Percentiles rank a stretch among this genome's conserved stretches.
Evolutionary conservation across 2,329 filamentous ascomycete species (phyloP).

Genomic region (Pestalotiopsis sp.): DNA sequence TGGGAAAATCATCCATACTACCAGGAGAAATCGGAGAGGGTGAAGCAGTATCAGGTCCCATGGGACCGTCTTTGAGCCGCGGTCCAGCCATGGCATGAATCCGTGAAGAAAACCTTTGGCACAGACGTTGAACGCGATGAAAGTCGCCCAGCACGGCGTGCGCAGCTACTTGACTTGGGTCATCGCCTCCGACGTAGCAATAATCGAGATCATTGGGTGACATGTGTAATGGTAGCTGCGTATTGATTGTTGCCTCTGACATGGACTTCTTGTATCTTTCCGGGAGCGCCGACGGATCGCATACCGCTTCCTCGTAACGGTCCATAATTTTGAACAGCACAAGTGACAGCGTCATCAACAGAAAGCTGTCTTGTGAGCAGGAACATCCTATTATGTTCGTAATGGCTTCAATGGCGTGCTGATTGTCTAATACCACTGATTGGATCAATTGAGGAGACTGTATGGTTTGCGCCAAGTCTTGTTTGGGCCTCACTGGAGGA

Average conservation of each 20-base stretch:
- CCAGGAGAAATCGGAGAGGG: too few species aligned
- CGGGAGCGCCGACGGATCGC: neutral
- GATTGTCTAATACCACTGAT: neutral
- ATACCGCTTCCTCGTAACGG: neutral
- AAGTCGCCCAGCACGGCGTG: neutral
- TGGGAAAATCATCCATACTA: too few species aligned
- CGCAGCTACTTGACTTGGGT: neutral
- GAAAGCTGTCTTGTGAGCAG: neutral
- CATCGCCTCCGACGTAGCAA: neutral
- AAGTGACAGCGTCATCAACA: neutral
- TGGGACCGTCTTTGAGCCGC: neutral
- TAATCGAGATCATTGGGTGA: neutral
- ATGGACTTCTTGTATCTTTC: neutral
- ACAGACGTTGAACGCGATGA: neutral
- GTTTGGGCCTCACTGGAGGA: neutral
- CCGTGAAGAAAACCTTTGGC: neutral
- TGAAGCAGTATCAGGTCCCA: too few species aligned
- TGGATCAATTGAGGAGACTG: neutral
- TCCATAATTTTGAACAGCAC: neutral
- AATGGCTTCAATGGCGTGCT: neutral
- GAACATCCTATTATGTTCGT: neutral
- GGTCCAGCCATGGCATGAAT: neutral
- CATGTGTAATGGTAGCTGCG: neutral
- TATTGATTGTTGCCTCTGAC: neutral
- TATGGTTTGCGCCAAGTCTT: neutral